Base-by-base conservation (phyloP, 345 rosid species). In the Linum trigynum region DNA sequence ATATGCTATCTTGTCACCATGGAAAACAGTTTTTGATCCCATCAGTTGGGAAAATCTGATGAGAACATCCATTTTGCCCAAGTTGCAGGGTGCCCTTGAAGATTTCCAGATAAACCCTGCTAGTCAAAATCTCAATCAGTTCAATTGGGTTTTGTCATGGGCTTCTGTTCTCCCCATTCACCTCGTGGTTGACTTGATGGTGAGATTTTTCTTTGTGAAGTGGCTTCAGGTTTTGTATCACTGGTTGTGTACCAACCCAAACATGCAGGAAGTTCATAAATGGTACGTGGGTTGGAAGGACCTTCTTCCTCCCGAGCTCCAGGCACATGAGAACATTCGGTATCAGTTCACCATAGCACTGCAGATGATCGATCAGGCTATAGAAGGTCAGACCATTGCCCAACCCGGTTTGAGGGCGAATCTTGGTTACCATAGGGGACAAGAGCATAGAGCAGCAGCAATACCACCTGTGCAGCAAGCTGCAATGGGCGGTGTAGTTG, bases 171-270 rank as follows among this genome's bases (percentile, higher is more conserved):
- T 90, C 70, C 99, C 99, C 5, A 80, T 71, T 67, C 95, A 90
- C 74, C 85, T 94, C 56, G 86, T 94, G 92, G 96, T 86, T 61
- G 95, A 90, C 74, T 60, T 90, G 81, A 83, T 94, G 95, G 95
- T 81, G 74, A 82, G 85, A 70, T 83, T 81, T 74, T 94, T 94
- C 86, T 90, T 94, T 65, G 72, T 79, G 3, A 84, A 86, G 79
- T 94, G 99, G 99, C 78, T 86, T 70, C 90, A 86, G 56, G 96
- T 94, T 65, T 70, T 94, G 67, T 85, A 85, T 78, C 90, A 80
- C 42, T 94, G 99, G 97, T 50, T 90, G 55, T 81, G 80, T 63
- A 75, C 95, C 42, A 76, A 77, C 65, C 96, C 96, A 2, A 75
- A 87, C 76, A 85, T 82, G 45, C 84, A 85, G 6, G 90, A 94